Base-by-base conservation (phyloP, 2,329 filamentous ascomycete genomes). In the Aspergillus arachidicola region DNA sequence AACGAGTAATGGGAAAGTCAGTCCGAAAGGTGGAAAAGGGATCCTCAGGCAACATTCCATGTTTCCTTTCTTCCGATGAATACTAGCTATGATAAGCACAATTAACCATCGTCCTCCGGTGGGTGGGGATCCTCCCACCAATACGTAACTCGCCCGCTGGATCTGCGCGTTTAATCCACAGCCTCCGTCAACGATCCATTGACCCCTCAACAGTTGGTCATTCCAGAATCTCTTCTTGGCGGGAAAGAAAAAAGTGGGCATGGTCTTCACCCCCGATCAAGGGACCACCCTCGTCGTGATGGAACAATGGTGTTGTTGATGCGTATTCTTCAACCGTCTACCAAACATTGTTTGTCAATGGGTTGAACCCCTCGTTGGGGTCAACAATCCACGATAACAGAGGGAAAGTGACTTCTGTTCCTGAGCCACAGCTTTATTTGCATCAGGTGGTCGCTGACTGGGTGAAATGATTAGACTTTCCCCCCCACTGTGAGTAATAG, bases 291-390 rank as follows among this genome's bases (percentile, higher is more conserved):
- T 16, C 6, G 16, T 9, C 9, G 19, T n/a, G 38, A n/a, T 41
- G 23, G 21, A 23, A 46, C 10, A 23, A 14, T 46, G 43, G 38
- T 38, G 36, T 3, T 38, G 36, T 7, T 38, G 38, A n/a, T 41
- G 16, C 7, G 12, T n/a, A 23, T 46, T 46, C 43, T 21, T 46
- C 43, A 46, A 21, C 21, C 43, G 4, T 46, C 43, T n/a, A 19
- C 16, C 7, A 9, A 41, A 16, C 12, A 36, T 36, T 7, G 34
- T 36, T 36, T 36, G 34, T 6, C 38, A 19, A 41, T 41, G 38
- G 28, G 28, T 50, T 50, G 46, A 56, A 62, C 55, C 59, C 48
- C 43, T 57, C 46, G 63, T 64, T 64, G 63, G 63, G 63, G 60
- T 60, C 63, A 64, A 64, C 61, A 36, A 9, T 54, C 50, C 45